Conservation (phyloP, 1,139 yeast genomes). For the Kodamaea plutei region DNA sequence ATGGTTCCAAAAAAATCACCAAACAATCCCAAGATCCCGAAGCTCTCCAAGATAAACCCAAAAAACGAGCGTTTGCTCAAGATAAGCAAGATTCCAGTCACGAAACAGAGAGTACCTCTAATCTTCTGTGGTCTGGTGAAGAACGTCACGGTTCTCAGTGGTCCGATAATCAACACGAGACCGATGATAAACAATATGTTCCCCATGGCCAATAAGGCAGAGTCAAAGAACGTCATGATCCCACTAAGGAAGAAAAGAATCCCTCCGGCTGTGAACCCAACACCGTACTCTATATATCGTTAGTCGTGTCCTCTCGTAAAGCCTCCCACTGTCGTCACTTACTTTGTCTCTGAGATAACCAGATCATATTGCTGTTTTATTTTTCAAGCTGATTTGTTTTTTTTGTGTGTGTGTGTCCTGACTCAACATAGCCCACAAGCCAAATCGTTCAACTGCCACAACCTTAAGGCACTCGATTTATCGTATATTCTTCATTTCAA, state of each 20-base stretch:
- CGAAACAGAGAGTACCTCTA: conserved; percentile 80
- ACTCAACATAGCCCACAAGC: too few relatives aligned
- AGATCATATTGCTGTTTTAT: conserved; percentile 43
- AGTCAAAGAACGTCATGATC: conserved; percentile 78
- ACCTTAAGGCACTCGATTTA: too few relatives aligned
- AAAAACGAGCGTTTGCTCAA: conserved; percentile 72
- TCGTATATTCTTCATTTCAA: too few relatives aligned
- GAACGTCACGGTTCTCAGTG: conserved; percentile 75
- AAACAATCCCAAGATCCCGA: conserved; percentile 85
- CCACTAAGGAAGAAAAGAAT: conserved; percentile 78
- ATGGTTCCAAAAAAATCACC: conserved; percentile 92
- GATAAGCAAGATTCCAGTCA: conserved; percentile 69
- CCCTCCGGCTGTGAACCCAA: conserved; percentile 88
- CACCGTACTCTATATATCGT: conserved; percentile 74
- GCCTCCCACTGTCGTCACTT: conserved; percentile 29
- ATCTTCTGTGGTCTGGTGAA: conserved; percentile 85
- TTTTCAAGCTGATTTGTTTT: conserved; percentile 1
- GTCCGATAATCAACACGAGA: conserved; percentile 79
- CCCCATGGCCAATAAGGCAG: conserved; percentile 86
- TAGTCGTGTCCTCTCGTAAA: conserved; percentile 13
- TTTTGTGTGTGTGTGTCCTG: too few relatives aligned
- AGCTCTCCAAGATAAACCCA: conserved; percentile 79
- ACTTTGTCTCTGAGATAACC: conserved; percentile 82
- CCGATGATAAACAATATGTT: conserved; percentile 82
- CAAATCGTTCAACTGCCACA: too few relatives aligned